phyloP scores from a whole-genome alignment of 2,329 filamentous ascomycete species.

The Botrytis elliptica region DNA sequence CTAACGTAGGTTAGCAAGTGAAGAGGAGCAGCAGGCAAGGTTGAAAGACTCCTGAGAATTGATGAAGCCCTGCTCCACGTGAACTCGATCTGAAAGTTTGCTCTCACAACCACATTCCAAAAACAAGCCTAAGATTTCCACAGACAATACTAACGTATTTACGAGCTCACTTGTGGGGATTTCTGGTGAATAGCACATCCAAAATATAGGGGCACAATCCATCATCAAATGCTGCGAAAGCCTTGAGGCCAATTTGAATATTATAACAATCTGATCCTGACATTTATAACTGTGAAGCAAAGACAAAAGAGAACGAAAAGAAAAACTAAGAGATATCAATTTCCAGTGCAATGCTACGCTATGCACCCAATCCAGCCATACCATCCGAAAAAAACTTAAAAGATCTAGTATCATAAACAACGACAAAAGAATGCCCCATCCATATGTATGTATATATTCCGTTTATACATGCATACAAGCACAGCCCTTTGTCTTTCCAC shows the following conservation, averaged over 20 bases:
- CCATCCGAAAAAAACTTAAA: neutral
- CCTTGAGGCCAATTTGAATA: neutral
- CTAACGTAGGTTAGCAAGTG: neutral
- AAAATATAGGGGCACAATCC: neutral
- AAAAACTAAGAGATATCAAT: constrained; percentile 2
- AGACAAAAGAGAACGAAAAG: neutral
- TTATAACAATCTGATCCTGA: neutral
- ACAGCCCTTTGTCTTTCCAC: neutral
- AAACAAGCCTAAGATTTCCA: neutral
- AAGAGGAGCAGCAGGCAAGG: neutral
- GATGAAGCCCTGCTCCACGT: neutral
- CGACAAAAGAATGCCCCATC: neutral
- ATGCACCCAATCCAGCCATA: constrained; percentile 10
- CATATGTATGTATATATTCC: constrained; percentile 1
- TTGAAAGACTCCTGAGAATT: neutral
- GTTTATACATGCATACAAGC: constrained; percentile 11
- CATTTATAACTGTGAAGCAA: neutral
- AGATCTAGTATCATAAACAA: constrained; percentile 16
- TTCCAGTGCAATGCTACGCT: constrained; percentile 16
- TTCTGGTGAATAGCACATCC: neutral
- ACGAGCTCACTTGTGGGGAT: neutral
- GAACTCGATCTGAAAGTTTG: neutral
- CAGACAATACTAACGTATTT: neutral
- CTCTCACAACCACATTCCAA: neutral
- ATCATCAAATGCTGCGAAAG: neutral